phyloP scores from a whole-genome alignment of 2,329 filamentous ascomycete species.

The Lecanicillium sp. region DNA sequence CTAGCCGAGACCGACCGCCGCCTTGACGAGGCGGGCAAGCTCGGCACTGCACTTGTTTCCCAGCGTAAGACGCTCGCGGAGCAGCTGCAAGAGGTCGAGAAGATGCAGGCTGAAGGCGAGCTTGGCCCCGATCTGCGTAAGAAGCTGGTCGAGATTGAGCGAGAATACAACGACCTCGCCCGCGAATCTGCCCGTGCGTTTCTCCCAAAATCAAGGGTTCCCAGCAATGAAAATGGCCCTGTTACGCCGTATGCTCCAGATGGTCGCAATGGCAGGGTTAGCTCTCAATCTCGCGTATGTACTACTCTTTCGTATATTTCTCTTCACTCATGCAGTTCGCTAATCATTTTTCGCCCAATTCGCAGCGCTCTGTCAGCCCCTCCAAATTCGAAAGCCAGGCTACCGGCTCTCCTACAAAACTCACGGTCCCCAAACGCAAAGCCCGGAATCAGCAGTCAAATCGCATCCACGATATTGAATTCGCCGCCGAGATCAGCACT shows the following conservation, averaged over 20 bases:
- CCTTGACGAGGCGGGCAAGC: constrained; percentile 80
- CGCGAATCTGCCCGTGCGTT: constrained; percentile 84
- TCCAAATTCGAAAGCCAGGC: constrained; percentile 78
- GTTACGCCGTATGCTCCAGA: constrained; percentile 47
- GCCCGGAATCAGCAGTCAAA: constrained; percentile 83
- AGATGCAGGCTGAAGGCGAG: constrained; percentile 65
- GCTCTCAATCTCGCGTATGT: constrained; percentile 18
- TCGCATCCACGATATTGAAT: constrained; percentile 90
- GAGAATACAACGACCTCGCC: constrained; percentile 90
- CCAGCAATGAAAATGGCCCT: constrained; percentile 54
- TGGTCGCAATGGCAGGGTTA: constrained; percentile 43
- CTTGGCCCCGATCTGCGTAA: constrained; percentile 75
- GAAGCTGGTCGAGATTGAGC: constrained; percentile 80
- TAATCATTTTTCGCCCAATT: constrained; percentile 4
- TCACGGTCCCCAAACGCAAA: constrained; percentile 78
- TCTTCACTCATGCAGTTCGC: constrained; percentile 9
- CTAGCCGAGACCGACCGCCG: constrained; percentile 86
- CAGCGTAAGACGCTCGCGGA: constrained; percentile 80
- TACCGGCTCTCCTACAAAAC: constrained; percentile 79
- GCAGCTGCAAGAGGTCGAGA: constrained; percentile 75
- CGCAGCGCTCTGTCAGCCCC: constrained; percentile 60
- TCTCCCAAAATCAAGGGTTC: constrained; percentile 72
- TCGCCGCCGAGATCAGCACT: constrained; percentile 96
- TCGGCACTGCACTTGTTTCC: constrained; percentile 79
- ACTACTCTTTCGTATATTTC: background rate